These are phyloP conservation scores for Sclerotiophoma versabilis DNA, from an alignment of 2,329 filamentous ascomycete genomes.

Conservation along the genomic window DNA sequence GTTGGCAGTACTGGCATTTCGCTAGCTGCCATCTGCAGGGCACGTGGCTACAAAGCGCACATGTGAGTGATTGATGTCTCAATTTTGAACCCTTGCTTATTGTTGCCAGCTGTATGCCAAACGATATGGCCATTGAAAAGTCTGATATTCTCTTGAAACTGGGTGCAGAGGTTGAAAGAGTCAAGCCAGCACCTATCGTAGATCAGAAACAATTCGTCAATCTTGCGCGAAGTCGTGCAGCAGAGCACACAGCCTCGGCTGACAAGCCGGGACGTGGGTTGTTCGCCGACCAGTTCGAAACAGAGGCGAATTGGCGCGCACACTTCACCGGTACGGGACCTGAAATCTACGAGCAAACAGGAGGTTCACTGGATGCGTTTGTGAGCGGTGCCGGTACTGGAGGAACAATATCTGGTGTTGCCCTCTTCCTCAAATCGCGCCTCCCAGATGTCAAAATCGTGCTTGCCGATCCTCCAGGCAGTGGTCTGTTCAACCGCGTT, in stretches of 20 bases:
- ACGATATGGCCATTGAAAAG: constrained; percentile 89
- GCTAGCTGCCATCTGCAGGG: constrained; percentile 84
- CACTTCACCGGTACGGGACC: constrained; percentile 86
- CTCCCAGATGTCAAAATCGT: constrained; percentile 73
- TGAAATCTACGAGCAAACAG: constrained; percentile 83
- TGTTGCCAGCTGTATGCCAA: constrained; percentile 80
- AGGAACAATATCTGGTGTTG: constrained; percentile 88
- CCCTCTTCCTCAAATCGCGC: constrained; percentile 79
- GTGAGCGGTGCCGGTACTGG: constrained; percentile 94
- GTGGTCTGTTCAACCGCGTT: constrained; percentile 89
- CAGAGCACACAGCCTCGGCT: constrained; percentile 70
- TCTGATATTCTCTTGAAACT: constrained; percentile 86
- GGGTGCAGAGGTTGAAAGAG: constrained; percentile 90
- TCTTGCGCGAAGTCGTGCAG: constrained; percentile 77
- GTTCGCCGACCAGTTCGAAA: constrained; percentile 97
- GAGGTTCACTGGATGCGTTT: constrained; percentile 80
- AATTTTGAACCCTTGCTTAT: constrained; percentile 12
- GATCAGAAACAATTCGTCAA: constrained; percentile 95
- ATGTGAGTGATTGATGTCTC: constrained; percentile 62
- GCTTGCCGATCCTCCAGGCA: constrained; percentile 92
- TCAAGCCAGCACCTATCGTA: constrained; percentile 91
- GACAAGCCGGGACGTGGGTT: constrained; percentile 76
- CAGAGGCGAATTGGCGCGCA: constrained; percentile 83
- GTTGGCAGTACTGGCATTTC: constrained; percentile 97
- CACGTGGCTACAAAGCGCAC: constrained; percentile 87